These are phyloP conservation scores for Mucor ambiguus DNA, from an alignment of 371 early-diverging fungal genomes.

Conservation along the genomic window DNA sequence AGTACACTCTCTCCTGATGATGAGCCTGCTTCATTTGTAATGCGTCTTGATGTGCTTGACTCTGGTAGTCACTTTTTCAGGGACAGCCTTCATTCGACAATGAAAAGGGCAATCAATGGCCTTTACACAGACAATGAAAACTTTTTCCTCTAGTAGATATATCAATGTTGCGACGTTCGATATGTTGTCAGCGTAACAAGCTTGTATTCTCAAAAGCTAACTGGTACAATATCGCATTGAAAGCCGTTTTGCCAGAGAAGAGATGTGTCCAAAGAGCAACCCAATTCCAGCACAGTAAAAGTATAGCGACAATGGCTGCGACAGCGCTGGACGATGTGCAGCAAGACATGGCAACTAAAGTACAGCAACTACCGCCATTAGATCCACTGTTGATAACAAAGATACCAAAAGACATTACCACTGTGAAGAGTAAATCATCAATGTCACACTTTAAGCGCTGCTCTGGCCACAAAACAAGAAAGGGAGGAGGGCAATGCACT, in stretches of 20 bases:
- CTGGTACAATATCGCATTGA: slow-evolving; percentile 16
- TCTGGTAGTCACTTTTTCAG: slow-evolving; percentile 3
- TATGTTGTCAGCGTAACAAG: slow-evolving; percentile 11
- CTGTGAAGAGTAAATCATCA: neutral
- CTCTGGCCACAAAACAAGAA: slow-evolving; percentile 1
- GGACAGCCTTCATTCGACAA: slow-evolving; percentile 1
- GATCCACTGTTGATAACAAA: neutral
- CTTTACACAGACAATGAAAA: neutral
- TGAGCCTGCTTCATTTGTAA: neutral
- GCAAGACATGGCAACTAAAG: neutral
- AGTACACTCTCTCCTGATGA: neutral
- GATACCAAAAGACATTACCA: neutral
- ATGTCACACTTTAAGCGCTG: slow-evolving; percentile 6
- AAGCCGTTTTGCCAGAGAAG: neutral
- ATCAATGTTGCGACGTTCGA: neutral
- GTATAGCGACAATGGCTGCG: neutral
- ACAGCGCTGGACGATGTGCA: neutral
- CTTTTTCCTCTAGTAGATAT: neutral
- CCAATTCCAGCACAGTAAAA: neutral
- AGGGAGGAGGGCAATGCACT: slow-evolving; percentile 8
- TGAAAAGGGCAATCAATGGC: neutral
- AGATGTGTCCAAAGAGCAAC: neutral
- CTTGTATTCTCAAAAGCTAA: slow-evolving; percentile 14
- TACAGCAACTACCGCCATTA: neutral
- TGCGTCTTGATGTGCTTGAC: neutral